Base-by-base conservation (phyloP, 306 rosid species). In the Luffa aegyptiaca region DNA sequence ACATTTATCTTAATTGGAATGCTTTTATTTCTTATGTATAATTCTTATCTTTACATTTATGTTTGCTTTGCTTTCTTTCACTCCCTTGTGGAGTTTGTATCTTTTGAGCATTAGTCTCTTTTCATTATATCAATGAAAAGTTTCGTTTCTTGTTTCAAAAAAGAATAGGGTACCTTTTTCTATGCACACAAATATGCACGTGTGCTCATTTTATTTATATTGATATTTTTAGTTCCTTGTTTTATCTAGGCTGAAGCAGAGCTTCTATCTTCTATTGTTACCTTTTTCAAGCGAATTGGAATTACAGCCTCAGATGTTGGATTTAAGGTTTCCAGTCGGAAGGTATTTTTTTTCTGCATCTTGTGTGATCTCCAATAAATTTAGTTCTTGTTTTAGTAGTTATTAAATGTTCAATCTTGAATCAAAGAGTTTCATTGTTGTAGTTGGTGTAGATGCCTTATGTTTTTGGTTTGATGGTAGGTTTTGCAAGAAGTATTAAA, bases 291-390 rank as follows among this genome's bases (percentile, higher is more conserved):
- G 86, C 89, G 92, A 65, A 77, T 92, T 71, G 98, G 97, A 83
- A 86, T 95, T 52, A 92, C 97, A 59, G 87, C 93, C 80, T 86
- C 87, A n/a, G 97, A 95, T 83, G 98, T 95, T 75, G 98, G 97
- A 83, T 91, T 95, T 84, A 95, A 90, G 90, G 92, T 95, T 86
- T 95, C 98, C 73, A 95, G 97, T 82, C 89, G 98, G 82, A 95
- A 95, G 98, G 98, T 95, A 84, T 56, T 26, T 26, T 31, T 72
- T 51, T 51, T 13, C 8, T 48, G 77, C 26, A 31, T 26, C 46
- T 46, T 21, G 57, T 73, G 58, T 49, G 58, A 31, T 73, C 5
- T 71, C 51, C 74, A 39, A 68, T 41, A 46, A 46, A 45, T 44
- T 3, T 21, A 46, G 41, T 46, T 10, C 51, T 49, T 46, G 26